Evolutionary conservation across 345 rosid genomes (phyloP), one percentile per base, ranked within the genome.

Genomic region (Firmiana major): DNA sequence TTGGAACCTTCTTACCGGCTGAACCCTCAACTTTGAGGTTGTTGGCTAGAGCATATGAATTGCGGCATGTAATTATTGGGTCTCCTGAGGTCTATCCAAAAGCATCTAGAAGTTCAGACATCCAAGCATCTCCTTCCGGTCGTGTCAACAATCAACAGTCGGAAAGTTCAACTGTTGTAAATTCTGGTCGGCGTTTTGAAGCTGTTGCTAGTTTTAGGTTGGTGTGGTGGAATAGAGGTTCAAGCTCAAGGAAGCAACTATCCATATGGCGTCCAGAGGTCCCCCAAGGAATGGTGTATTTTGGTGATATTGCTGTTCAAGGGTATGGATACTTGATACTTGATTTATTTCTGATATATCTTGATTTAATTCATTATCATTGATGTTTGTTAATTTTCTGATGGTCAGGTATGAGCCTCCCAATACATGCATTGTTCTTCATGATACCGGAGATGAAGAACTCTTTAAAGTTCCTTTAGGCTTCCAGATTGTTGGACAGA

Each of bases 231-330:
- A 92, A 96, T 83, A 86, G 80, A 74, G 87, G 83, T 75, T 81
- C 93, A 79, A 89, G 83, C 81, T 87, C 93, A 68, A 88, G 92
- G 81, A 92, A 93, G 82, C 85, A 88, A 83, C 64, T 93, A 67
- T 96, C 99, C 6, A 74, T 96, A 81, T 96, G 99, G 99, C 97
- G 97, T 54, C 99, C 98, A 5, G 74, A 82, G 3, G 86, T 92
- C 78, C 83, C 97, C 46, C 89, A 84, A 38, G 94, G 97, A 74
- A 88, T 90, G 93, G 94, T 90, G 48, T 96, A 86, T 87, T 96
- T 96, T 75, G 97, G 99, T 73, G 99, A 96, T 87, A 85, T 93
- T 81, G 97, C 97, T 81, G 89, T 96, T 83, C 86, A 84, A 80
- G 99, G 99, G 99, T 96, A 86, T 21, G 90, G 65, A 74, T 75